phyloP scores from a whole-genome alignment of 2,329 filamentous ascomycete species.

The Arthrobotrys conoides region DNA sequence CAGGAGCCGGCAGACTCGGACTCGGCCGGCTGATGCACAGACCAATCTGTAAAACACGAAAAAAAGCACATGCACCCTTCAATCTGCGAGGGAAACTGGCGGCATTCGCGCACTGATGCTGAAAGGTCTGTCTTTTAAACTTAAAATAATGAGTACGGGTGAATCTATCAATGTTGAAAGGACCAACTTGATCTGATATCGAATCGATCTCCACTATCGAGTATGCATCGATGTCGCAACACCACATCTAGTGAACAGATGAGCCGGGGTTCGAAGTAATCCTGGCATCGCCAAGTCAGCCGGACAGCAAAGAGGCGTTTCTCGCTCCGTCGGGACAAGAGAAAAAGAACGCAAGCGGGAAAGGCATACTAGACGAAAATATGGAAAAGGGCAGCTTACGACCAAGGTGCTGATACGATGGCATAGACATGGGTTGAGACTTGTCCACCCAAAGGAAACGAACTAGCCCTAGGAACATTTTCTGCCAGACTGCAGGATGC shows the following conservation, averaged over 20 bases:
- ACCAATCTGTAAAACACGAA: background rate
- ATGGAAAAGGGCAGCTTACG: constrained; percentile 19
- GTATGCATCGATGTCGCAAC: constrained; percentile 22
- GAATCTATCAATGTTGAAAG: background rate
- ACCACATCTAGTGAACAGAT: background rate
- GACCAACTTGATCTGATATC: background rate
- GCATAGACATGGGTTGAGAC: background rate
- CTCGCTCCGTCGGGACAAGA: constrained; percentile 58
- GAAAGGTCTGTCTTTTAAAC: constrained; percentile 8
- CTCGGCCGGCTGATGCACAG: constrained; percentile 18
- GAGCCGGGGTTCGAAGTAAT: constrained; percentile 6
- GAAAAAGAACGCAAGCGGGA: constrained; percentile 9
- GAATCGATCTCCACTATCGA: constrained; percentile 3
- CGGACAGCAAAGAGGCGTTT: constrained; percentile 50
- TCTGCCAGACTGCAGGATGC: constrained; percentile 6
- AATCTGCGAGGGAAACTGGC: background rate
- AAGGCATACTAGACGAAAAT: constrained; percentile 15
- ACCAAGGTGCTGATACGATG: background rate
- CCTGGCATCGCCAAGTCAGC: constrained; percentile 25
- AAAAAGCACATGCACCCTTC: constrained; percentile 1
- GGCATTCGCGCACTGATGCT: constrained; percentile 12
- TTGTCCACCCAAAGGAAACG: constrained; percentile 26
- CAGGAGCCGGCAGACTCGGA: constrained; percentile 20
- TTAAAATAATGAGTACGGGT: constrained; percentile 14
- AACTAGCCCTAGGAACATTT: constrained; percentile 37